A percentile compares a stretch with the other conserved stretches of the same genome.
These are phyloP conservation scores for Melaleuca alternifolia DNA, from an alignment of 345 rosid species.

Conservation along the genomic window DNA sequence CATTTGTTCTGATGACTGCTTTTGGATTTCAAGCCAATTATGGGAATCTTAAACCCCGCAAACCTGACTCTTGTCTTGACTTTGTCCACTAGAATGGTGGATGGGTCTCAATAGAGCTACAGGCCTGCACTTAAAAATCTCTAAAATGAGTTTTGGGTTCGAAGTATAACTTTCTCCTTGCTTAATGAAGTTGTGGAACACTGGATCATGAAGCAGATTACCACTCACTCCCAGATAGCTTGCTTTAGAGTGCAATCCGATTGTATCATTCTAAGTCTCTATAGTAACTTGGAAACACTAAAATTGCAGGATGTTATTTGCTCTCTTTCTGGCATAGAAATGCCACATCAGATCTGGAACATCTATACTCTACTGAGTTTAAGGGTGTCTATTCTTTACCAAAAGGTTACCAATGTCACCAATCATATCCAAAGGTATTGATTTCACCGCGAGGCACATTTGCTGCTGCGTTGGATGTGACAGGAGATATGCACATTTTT, in stretches of 20 bases:
- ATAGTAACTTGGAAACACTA: background rate
- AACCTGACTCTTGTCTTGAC: background rate
- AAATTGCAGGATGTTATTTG: conserved; percentile 41
- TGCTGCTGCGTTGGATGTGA: conserved; percentile 61
- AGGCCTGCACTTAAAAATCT: background rate
- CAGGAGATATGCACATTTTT: conserved; percentile 56
- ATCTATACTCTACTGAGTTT: conserved; percentile 41
- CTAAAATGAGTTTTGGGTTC: background rate
- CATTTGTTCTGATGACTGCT: background rate
- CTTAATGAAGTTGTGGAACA: background rate
- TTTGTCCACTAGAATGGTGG: background rate
- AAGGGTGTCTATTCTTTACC: conserved; percentile 45
- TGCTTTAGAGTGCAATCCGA: background rate
- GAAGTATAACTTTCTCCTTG: background rate
- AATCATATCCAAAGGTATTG: conserved; percentile 63
- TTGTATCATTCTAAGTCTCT: background rate
- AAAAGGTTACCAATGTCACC: conserved; percentile 22
- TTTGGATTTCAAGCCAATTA: background rate
- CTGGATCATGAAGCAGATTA: background rate
- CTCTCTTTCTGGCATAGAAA: conserved; percentile 65
- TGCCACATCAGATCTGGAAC: conserved; percentile 39
- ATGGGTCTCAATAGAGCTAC: background rate
- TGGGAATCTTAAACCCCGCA: background rate
- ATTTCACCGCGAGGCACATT: conserved; percentile 64
- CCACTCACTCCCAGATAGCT: background rate